Conservation (phyloP, 2,329 filamentous ascomycete species). For the Capronia epimyces region DNA sequence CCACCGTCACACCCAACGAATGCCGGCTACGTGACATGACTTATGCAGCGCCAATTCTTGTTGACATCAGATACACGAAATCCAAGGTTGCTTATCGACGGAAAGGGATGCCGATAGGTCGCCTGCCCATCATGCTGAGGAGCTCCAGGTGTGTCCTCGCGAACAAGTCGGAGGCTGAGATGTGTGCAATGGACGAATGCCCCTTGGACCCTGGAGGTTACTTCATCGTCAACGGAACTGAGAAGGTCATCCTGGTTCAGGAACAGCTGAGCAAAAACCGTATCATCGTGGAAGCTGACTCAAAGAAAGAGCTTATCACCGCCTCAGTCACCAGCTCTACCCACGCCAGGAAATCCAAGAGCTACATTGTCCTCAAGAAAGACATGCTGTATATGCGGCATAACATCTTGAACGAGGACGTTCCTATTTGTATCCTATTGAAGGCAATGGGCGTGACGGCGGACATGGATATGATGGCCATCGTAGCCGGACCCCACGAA, state of each 20-base stretch:
- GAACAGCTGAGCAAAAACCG: slow-evolving; percentile 99
- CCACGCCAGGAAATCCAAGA: slow-evolving; percentile 96
- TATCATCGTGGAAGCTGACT: slow-evolving; percentile 90
- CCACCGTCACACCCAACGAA: slow-evolving; percentile 80
- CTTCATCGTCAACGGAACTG: slow-evolving; percentile 94
- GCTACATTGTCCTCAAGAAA: slow-evolving; percentile 90
- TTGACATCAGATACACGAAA: slow-evolving; percentile 85
- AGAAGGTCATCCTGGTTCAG: slow-evolving; percentile 97
- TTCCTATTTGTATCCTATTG: slow-evolving; percentile 90
- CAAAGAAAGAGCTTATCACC: slow-evolving; percentile 87
- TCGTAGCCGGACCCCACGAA: slow-evolving; percentile 81
- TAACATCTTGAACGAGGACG: slow-evolving; percentile 85
- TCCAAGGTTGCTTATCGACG: slow-evolving; percentile 71
- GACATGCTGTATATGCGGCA: slow-evolving; percentile 83
- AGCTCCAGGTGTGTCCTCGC: slow-evolving; percentile 87
- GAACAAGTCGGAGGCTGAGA: slow-evolving; percentile 76
- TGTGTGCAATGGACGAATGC: slow-evolving; percentile 92
- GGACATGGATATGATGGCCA: slow-evolving; percentile 87
- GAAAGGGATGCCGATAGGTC: slow-evolving; percentile 70
- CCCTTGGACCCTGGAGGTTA: slow-evolving; percentile 94
- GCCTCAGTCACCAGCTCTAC: slow-evolving; percentile 96
- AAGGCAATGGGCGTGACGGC: slow-evolving; percentile 92
- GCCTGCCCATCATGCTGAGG: slow-evolving; percentile 94
- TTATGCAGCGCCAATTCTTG: slow-evolving; percentile 90
- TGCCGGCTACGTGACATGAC: slow-evolving; percentile 94